phyloP scores from a whole-genome alignment of 345 rosid genomes.

The Draba incana region DNA sequence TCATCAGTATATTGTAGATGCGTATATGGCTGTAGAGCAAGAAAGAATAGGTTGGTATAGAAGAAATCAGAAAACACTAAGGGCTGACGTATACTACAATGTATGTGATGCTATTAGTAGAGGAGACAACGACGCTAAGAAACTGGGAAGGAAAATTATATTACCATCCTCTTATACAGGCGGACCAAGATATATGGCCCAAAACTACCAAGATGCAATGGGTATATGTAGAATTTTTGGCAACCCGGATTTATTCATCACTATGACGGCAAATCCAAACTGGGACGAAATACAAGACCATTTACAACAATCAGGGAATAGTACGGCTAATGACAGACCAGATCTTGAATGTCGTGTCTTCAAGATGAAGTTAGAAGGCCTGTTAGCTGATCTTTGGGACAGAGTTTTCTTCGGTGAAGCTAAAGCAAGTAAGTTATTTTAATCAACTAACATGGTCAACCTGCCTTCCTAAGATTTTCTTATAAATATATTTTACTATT shows the following conservation, averaged over 20 bases:
- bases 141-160: background rate
- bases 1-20: slow-evolving; percentile 3
- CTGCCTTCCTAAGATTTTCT: too few species aligned
- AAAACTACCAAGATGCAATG: slow-evolving; percentile 25
- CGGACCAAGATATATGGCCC: slow-evolving; percentile 5
- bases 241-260: slow-evolving; percentile 11
- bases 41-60: slow-evolving; percentile 4
- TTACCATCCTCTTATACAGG: slow-evolving; percentile 8
- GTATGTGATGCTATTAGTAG: slow-evolving; percentile 1
- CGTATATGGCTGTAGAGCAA: slow-evolving; percentile 5
- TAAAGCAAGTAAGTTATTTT: background rate
- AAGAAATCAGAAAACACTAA: background rate
- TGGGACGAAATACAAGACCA: background rate
- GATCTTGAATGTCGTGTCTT: slow-evolving; percentile 4
- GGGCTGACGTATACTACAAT: background rate
- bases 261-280: background rate
- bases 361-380: background rate
- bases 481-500: too few species aligned
- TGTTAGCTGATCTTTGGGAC: background rate
- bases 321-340: background rate
- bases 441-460: background rate
- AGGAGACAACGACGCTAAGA: background rate
- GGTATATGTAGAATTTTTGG: background rate
- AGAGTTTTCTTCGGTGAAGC: background rate
- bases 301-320: background rate